phyloP scores from a whole-genome alignment of 2,329 filamentous ascomycete genomes.

The Cladosporium sp. region DNA sequence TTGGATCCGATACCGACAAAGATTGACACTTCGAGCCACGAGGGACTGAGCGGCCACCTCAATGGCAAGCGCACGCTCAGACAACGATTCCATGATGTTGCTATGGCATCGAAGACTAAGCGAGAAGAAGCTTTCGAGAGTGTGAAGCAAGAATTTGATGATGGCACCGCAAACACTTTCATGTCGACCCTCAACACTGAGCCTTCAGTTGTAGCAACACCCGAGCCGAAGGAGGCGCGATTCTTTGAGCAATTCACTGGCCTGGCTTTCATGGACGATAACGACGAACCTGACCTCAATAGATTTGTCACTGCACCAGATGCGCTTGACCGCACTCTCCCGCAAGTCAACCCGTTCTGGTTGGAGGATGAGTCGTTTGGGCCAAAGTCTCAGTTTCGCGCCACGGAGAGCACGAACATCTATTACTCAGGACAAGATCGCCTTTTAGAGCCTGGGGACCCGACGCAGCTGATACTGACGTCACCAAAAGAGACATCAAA shows the following conservation, averaged over 20 bases:
- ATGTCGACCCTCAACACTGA: neutral
- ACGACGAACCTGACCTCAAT: neutral
- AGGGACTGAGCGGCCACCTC: slow-evolving; percentile 10
- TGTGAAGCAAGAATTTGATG: slow-evolving; percentile 10
- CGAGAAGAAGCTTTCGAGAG: slow-evolving; percentile 7
- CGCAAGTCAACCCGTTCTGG: neutral
- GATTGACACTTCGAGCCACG: neutral
- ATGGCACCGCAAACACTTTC: slow-evolving; percentile 3
- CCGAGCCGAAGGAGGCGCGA: neutral
- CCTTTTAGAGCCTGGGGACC: neutral
- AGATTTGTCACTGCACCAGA: neutral
- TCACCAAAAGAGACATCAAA: neutral
- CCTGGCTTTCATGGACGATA: no score
- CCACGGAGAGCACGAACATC: no score
- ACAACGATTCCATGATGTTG: slow-evolving; percentile 17
- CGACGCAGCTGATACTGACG: neutral
- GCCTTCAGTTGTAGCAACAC: neutral
- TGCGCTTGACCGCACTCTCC: neutral
- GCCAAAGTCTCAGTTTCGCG: neutral
- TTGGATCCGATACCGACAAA: neutral
- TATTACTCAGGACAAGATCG: no score
- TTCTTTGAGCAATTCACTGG: neutral
- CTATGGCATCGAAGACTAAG: slow-evolving; percentile 16
- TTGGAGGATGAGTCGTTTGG: neutral
- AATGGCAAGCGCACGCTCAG: slow-evolving; percentile 14